Conservation (phyloP, 371 early-diverging fungal genomes). For the Batkoa obscura region DNA sequence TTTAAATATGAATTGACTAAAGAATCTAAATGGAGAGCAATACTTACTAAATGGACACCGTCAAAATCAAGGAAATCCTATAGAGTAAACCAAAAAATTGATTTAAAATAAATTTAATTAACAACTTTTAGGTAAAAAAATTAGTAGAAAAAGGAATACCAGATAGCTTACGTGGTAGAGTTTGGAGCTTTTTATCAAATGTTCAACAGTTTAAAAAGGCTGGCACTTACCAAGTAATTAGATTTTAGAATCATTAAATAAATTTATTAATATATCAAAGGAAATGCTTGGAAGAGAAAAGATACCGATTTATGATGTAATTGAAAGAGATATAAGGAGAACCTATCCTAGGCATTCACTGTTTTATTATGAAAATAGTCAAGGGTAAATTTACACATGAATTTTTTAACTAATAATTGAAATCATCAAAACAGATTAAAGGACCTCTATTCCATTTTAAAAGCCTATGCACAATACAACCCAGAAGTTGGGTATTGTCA, state of each 20-base stretch:
- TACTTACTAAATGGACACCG: not conserved
- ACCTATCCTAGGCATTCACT: constrained; percentile 72
- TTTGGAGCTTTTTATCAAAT: constrained; percentile 49
- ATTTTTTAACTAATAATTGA: no score
- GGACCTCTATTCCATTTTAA: constrained; percentile 46
- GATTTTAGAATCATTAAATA: no score
- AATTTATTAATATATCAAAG: constrained; percentile 5
- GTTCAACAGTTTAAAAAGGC: no score
- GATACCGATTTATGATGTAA: constrained; percentile 49
- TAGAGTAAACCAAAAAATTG: constrained; percentile 1
- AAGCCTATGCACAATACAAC: constrained; percentile 80
- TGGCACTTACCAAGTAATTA: no score
- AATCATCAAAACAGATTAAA: no score
- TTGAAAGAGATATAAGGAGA: constrained; percentile 72
- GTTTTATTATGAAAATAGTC: constrained; percentile 41
- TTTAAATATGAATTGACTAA: not conserved
- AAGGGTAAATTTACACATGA: constrained; percentile 28
- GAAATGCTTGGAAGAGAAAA: constrained; percentile 13
- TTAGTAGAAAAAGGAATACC: constrained; percentile 58
- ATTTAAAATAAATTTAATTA: not conserved
- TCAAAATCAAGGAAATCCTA: not conserved
- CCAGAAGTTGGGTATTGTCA: constrained; percentile 85
- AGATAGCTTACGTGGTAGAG: constrained; percentile 41
- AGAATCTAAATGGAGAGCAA: constrained; percentile 5
- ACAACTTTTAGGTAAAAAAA: constrained; percentile 32